Conservation (phyloP, 2,329 filamentous ascomycete genomes). For the Grosmannia penicillata region DNA sequence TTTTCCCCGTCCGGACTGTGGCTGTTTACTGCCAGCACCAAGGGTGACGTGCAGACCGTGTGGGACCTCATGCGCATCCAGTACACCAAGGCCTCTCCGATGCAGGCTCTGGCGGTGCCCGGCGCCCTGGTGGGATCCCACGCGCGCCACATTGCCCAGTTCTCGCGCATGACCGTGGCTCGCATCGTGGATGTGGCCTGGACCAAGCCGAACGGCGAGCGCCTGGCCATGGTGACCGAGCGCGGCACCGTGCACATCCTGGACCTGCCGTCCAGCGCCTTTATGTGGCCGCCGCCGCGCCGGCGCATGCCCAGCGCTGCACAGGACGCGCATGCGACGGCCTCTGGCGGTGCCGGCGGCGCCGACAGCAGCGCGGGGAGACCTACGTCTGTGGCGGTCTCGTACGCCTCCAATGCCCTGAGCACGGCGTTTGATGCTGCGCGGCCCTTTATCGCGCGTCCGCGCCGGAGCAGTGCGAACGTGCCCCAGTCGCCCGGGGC, state of each 20-base stretch:
- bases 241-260: constrained; percentile 91
- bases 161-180: constrained; percentile 81
- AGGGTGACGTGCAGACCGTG: constrained; percentile 69
- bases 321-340: constrained; percentile 26
- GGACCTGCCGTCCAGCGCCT: constrained; percentile 68
- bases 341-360: constrained; percentile 18
- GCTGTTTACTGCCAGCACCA: constrained; percentile 66
- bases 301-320: constrained; percentile 24
- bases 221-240: constrained; percentile 79
- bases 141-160: constrained; percentile 76
- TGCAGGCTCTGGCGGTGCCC: constrained; percentile 32
- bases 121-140: constrained; percentile 35
- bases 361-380: constrained; percentile 28
- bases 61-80: constrained; percentile 64
- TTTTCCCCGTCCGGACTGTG: constrained; percentile 61
- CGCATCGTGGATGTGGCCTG: constrained; percentile 83
- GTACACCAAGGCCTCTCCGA: constrained; percentile 43
- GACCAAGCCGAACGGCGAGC: constrained; percentile 68
- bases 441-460: constrained; percentile 40
- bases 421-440: constrained; percentile 57
- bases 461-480: constrained; percentile 34
- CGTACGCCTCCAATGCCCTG: constrained; percentile 55
- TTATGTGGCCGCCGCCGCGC: constrained; percentile 71
- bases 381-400: constrained; percentile 35
- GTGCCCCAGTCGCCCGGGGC: constrained; percentile 23